These are phyloP conservation scores for Syncephalastrum contaminatum DNA, from an alignment of 371 early-diverging fungal species.

Conservation along the genomic window DNA sequence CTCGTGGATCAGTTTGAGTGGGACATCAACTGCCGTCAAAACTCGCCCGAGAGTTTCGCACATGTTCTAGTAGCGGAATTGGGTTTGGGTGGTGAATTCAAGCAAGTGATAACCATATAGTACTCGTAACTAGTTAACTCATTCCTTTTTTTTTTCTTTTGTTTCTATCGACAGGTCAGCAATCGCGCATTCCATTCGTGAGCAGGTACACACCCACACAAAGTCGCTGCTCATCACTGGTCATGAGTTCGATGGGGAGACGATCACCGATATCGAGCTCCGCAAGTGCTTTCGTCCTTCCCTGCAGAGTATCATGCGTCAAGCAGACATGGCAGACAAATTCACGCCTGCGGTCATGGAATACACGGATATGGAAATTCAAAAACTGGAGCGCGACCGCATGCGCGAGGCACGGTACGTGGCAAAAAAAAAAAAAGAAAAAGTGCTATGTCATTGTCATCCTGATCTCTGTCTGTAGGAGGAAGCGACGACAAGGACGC, in stretches of 20 bases:
- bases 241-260: slow-evolving; percentile 62
- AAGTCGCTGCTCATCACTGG: slow-evolving; percentile 83
- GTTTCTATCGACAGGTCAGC: slow-evolving; percentile 61
- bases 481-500: slow-evolving; percentile 81
- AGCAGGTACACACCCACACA: slow-evolving; percentile 82
- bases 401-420: slow-evolving; percentile 63
- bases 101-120: slow-evolving; percentile 35
- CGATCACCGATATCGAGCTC: slow-evolving; percentile 79
- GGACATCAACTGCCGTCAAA: slow-evolving; percentile 77
- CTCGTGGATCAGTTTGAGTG: slow-evolving; percentile 92
- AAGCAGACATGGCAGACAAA: slow-evolving; percentile 47
- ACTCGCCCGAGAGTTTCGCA: slow-evolving; percentile 79
- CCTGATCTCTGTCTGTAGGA: slow-evolving; percentile 27
- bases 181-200: slow-evolving; percentile 90
- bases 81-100: slow-evolving; percentile 77
- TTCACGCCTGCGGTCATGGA: slow-evolving; percentile 68
- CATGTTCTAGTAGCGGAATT: slow-evolving; percentile 64
- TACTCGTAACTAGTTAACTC: background rate
- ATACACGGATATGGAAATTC: slow-evolving; percentile 72
- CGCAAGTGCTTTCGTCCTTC: slow-evolving; percentile 69
- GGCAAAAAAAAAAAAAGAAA: background rate
- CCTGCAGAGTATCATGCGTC: slow-evolving; percentile 50
- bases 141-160: too few relatives aligned
- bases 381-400: slow-evolving; percentile 75
- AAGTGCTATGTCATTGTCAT: background rate